A percentile compares a stretch with the other conserved stretches of the same genome.
Evolutionary conservation across 2,329 filamentous ascomycete genomes (phyloP).

Genomic region (Myriosclerotinia curreyana): DNA sequence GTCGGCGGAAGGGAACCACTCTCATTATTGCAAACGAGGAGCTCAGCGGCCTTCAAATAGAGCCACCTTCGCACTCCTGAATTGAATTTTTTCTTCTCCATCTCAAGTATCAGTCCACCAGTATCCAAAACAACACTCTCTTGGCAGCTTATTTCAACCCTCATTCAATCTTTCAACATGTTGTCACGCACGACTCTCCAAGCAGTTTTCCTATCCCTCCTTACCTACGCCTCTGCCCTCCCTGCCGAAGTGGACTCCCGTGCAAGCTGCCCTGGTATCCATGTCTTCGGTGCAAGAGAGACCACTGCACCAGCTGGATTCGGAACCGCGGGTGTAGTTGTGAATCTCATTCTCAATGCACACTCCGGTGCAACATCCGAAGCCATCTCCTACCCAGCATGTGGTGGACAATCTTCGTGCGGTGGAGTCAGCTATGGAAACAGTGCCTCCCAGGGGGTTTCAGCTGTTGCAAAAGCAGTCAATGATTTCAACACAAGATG

Average conservation of each 20-base stretch:
- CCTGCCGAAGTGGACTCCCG: constrained; percentile 25
- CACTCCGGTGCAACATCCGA: constrained; percentile 53
- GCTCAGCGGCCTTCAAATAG: background rate
- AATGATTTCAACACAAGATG: constrained; percentile 56
- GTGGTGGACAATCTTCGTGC: constrained; percentile 57
- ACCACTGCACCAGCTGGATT: constrained; percentile 50
- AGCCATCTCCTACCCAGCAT: constrained; percentile 59
- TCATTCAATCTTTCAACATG: background rate
- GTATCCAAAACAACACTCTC: background rate
- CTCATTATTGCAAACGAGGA: background rate
- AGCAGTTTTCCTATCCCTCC: background rate
- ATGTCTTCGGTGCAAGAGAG: constrained; percentile 52
- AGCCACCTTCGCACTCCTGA: background rate
- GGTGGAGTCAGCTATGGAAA: constrained; percentile 58
- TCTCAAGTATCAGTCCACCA: background rate
- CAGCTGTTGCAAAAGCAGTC: constrained; percentile 57
- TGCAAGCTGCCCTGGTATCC: constrained; percentile 45
- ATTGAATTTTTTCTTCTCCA: background rate
- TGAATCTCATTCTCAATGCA: constrained; percentile 49
- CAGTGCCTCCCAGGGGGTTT: constrained; percentile 56
- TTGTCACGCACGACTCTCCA: background rate
- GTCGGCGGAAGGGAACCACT: constrained; percentile 5
- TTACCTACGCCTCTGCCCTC: constrained; percentile 6
- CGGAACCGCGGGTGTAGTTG: constrained; percentile 48
- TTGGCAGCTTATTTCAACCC: background rate